Evolutionary conservation across 1,284 basidiomycete genomes (phyloP).

Genomic region (Cryptococcus hybrid): DNA sequence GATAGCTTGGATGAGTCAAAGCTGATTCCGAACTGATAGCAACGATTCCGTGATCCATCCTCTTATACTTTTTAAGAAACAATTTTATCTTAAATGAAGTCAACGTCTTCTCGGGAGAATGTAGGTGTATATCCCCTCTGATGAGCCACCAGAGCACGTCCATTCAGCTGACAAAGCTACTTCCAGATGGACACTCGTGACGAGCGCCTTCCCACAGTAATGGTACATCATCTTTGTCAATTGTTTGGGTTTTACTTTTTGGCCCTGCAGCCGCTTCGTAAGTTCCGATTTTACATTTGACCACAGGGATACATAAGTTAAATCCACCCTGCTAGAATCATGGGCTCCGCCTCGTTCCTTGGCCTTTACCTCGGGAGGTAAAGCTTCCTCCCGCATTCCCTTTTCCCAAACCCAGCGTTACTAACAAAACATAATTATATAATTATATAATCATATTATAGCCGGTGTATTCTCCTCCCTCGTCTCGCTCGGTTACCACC

Average conservation of each 20-base stretch:
- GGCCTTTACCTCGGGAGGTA: conserved; percentile 66
- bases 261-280: conserved; percentile 58
- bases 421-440: too few species aligned
- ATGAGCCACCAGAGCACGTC: not conserved
- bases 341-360: conserved; percentile 71
- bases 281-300: conserved; percentile 8
- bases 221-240: conserved; percentile 62
- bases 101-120: conserved; percentile 62
- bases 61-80: conserved; percentile 60
- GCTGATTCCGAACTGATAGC: conserved; percentile 14
- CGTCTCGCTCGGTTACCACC: conserved; percentile 61
- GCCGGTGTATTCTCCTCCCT: conserved; percentile 66
- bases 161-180: too few species aligned
- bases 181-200: too few species aligned
- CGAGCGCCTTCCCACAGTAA: conserved; percentile 57
- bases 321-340: conserved; percentile 42
- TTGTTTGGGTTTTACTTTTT: conserved; percentile 47
- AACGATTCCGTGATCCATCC: conserved; percentile 11
- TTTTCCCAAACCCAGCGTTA: conserved; percentile 22
- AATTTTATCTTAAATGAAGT: conserved; percentile 63
- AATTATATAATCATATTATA: too few species aligned
- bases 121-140: conserved; percentile 52
- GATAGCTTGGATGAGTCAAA: not conserved
- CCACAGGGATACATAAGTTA: too few species aligned
- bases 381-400: conserved; percentile 1